A percentile compares a stretch with the other conserved stretches of the same genome.
phyloP scores from a whole-genome alignment of 2,329 filamentous ascomycete genomes.

The Colletotrichum tropicicola region DNA sequence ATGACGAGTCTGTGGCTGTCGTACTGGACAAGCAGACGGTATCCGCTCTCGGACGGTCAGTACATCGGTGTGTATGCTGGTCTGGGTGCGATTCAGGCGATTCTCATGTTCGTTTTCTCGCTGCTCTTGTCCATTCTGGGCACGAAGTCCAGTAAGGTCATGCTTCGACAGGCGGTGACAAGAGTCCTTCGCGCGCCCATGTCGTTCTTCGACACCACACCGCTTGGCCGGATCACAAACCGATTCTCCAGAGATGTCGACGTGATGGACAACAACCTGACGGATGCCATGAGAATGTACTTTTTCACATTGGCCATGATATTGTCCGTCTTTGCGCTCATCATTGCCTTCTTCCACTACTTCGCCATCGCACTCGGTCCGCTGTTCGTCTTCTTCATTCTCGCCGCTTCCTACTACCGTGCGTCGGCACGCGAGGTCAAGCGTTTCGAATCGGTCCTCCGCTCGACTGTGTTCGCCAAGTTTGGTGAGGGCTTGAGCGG shows the following conservation, averaged over 20 bases:
- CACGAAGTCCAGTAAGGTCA: constrained; percentile 81
- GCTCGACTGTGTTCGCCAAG: constrained; percentile 88
- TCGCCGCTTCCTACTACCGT: constrained; percentile 88
- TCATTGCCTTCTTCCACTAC: constrained; percentile 95
- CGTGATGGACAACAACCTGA: constrained; percentile 93
- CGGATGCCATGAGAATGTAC: constrained; percentile 93
- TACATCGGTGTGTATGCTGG: constrained; percentile 80
- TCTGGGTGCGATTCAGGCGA: constrained; percentile 75
- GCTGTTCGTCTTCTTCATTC: constrained; percentile 79
- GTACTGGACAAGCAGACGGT: constrained; percentile 89
- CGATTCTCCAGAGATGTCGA: constrained; percentile 96
- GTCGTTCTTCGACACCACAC: constrained; percentile 98
- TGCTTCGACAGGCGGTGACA: constrained; percentile 83
- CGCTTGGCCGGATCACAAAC: constrained; percentile 93
- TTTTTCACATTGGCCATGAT: constrained; percentile 87
- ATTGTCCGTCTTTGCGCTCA: constrained; percentile 83
- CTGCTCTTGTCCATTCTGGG: constrained; percentile 80
- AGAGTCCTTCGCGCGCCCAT: constrained; percentile 78
- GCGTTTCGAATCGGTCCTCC: constrained; percentile 88
- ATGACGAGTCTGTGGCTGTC: constrained; percentile 91
- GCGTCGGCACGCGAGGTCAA: constrained; percentile 94
- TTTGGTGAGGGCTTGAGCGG: constrained; percentile 91
- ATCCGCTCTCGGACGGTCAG: constrained; percentile 68
- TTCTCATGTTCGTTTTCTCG: constrained; percentile 84
- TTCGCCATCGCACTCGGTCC: constrained; percentile 72